Evolutionary conservation across 371 early-diverging fungal species (phyloP), one percentile per base, ranked within the genome.

Genomic region (Phascolomyces articulosus): DNA sequence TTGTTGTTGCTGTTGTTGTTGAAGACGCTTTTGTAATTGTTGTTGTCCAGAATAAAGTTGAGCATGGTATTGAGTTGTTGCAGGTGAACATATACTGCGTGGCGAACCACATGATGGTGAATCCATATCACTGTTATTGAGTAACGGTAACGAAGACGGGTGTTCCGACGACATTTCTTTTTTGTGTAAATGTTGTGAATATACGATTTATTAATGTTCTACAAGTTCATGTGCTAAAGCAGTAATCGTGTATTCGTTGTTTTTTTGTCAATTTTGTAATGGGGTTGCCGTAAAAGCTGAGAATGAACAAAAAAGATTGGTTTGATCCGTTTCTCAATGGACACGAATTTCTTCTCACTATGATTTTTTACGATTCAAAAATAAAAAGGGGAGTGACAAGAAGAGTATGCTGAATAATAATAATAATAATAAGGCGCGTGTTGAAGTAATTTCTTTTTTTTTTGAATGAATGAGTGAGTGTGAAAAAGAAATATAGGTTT

Each of bases 41-140:
- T 78, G 70, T 34, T 77, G 77, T 1, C 72, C 77, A 15, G 79
- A 78, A 64, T 70, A 78, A 15, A 78, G 62, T 31, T 77, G 79
- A 31, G 83, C 83, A 64, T 83, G 80, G 59, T 83, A 79, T 58
- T 83, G 70, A n/a, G 74, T 70, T 20, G 75, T 80, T 8, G 78
- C 74, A 21, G 72, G 71, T 13, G 66, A 59, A 57, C 55, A 40
- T 24, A 49, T 60, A n/a, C 47, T 61, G 41, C 27, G 47, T 21
- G 28, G 55, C 10, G 63, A 49, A 48, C 51, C 24, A 40, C 23
- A 18, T 29, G 65, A 44, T 54, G 65, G 38, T 10, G 18, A 57
- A 48, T 38, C 51, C 8, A 24, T 10, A 21, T 59, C 29, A 0
- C 28, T 53, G 24, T 10, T 48, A 20, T 16, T 51, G 21, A 55